phyloP scores from a whole-genome alignment of 768 basidiomycete genomes.

The Lactifluus echinatus region DNA sequence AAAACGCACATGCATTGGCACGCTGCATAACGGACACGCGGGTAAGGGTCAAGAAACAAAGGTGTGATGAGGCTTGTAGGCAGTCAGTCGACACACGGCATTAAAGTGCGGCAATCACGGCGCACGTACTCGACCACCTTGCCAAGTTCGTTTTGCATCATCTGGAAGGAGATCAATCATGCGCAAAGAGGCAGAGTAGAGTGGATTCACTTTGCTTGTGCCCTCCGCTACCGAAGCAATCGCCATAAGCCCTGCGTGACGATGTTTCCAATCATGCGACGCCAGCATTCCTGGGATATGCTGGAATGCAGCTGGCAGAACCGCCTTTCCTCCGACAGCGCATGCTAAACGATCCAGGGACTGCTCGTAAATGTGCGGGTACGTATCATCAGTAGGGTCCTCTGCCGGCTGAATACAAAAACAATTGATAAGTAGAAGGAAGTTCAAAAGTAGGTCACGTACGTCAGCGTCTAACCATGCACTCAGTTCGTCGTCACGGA shows the following conservation, averaged over 20 bases:
- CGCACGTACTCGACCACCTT: constrained; percentile 68
- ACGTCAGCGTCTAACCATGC: constrained; percentile 73
- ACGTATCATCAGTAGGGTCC: constrained; percentile 52
- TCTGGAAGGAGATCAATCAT: constrained; percentile 29
- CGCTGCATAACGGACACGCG: constrained; percentile 64
- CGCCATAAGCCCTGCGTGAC: constrained; percentile 83
- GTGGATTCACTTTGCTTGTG: constrained; percentile 48
- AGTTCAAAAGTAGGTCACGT: constrained; percentile 25
- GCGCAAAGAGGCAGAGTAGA: neutral
- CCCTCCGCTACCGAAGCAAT: constrained; percentile 84
- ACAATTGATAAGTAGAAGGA: neutral
- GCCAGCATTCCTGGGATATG: constrained; percentile 77
- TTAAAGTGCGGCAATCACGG: neutral
- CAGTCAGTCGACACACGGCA: neutral
- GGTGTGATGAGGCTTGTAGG: constrained; percentile 56
- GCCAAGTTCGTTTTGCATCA: constrained; percentile 73
- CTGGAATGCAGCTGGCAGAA: constrained; percentile 75
- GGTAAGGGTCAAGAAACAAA: constrained; percentile 72
- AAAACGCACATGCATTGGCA: constrained; percentile 72
- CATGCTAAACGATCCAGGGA: constrained; percentile 74
- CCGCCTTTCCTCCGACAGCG: constrained; percentile 65
- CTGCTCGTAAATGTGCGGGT: constrained; percentile 75
- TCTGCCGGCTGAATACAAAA: constrained; percentile 44
- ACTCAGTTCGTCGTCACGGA: constrained; percentile 52
- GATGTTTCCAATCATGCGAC: constrained; percentile 74